Evolutionary conservation across 352 stramenopile species (phyloP).

Genomic region (Globisporangium polare): DNA sequence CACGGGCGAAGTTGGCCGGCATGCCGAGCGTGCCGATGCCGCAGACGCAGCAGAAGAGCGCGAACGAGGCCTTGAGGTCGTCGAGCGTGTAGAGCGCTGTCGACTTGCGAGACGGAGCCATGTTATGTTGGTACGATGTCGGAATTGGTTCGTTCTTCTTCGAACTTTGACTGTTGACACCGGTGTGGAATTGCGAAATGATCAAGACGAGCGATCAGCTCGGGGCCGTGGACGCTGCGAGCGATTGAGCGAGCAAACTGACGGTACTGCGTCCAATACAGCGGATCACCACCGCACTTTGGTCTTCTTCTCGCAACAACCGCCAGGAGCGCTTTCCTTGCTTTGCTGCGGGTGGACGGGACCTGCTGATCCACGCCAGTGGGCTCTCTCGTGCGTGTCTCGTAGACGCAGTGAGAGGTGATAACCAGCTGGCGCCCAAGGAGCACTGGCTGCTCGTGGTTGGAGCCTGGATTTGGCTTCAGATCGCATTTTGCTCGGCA

Average conservation of each 20-base stretch:
- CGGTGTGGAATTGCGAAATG: constrained; percentile 10
- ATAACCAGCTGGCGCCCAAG: constrained; percentile 1
- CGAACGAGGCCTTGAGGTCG: constrained; percentile 38
- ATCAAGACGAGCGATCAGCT: neutral
- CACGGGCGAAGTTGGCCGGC: constrained; percentile 47
- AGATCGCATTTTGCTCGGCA: neutral
- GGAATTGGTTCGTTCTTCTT: neutral
- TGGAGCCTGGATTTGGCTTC: neutral
- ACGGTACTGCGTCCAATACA: neutral
- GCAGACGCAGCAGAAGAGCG: constrained; percentile 49
- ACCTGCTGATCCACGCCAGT: constrained; percentile 2
- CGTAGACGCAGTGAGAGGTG: constrained; percentile 3
- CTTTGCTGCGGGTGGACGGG: neutral
- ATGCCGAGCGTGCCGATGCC: constrained; percentile 60
- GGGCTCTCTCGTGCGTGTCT: constrained; percentile 11
- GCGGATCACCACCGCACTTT: neutral
- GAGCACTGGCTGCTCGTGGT: neutral
- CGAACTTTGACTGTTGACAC: neutral
- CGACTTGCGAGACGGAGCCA: constrained; percentile 12
- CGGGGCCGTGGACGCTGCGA: neutral
- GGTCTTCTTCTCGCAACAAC: constrained; percentile 4
- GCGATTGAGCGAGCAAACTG: neutral
- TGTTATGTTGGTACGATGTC: constrained; percentile 3
- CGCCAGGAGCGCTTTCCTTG: neutral
- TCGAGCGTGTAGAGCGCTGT: constrained; percentile 40